Base-by-base conservation (phyloP, 2,329 filamentous ascomycete genomes). In the Stromatinia cepivora region DNA sequence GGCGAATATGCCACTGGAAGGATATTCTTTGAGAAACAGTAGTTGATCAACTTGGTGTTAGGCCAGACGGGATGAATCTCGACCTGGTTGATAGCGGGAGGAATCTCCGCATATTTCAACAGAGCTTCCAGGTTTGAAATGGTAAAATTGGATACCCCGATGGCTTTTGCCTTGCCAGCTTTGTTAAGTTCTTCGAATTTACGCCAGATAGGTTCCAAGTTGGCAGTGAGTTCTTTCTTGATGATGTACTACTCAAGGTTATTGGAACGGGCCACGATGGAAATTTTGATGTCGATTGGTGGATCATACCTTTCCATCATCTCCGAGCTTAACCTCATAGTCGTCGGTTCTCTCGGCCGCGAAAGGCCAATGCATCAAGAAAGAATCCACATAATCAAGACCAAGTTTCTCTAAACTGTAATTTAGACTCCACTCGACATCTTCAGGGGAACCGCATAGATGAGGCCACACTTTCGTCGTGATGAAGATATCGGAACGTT, bases 331-430 rank as follows among this genome's bases (percentile, higher is more conserved):
- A 52, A 79, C 74, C 76, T 87, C 89, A 78, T 92, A 78, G 77
- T 94, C 89, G n/a, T 87, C 82, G 61, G 87, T 87, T 79, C 88
- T 92, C 92, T 94, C 87, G 91, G 88, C 69, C 87, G 88, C 68
- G 91, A 82, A 83, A 4, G 92, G 90, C 92, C 92, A 95, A 82
- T 97, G 92, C 82, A 96, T 86, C 45, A 96, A 84, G 78, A 87
- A 92, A 69, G 94, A 82, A 79, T 96, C 92, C 13, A 96, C 85
- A 78, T 95, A 94, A 73, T 93, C 90, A 62, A 94, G 82, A 1
- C 91, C 90, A 39, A 96, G 82, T 70, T 86, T 85, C 80, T 88
- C 85, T 79, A 95, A 82, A 75, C 88, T 91, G 82, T 90, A 88
- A 73, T 92, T 87, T 52, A 94, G 83, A 54, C 86, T 88, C 77